These are phyloP conservation scores for Lachancea mirantina DNA, from an alignment of 805 yeast species.

Conservation along the genomic window DNA sequence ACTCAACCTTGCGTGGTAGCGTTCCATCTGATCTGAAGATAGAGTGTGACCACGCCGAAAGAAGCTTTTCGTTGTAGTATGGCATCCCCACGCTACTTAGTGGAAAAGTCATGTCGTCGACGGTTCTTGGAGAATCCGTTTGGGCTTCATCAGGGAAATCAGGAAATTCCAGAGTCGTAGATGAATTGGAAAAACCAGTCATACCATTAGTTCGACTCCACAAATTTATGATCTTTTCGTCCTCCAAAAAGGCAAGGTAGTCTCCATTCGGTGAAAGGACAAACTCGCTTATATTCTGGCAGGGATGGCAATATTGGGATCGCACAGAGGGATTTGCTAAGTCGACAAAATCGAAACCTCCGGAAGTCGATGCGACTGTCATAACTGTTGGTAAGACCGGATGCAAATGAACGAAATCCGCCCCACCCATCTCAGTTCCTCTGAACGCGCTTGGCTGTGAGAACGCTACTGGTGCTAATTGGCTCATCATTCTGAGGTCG, in stretches of 20 bases:
- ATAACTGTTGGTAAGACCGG: conserved; percentile 78
- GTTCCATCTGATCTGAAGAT: conserved; percentile 58
- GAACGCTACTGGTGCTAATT: conserved; percentile 75
- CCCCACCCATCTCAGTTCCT: conserved; percentile 55
- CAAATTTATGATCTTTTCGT: conserved; percentile 40
- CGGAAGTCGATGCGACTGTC: conserved; percentile 63
- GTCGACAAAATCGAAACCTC: conserved; percentile 83
- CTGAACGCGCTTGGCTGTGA: conserved; percentile 39
- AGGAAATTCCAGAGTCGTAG: conserved; percentile 48
- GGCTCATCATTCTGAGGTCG: conserved; percentile 65
- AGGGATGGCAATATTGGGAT: conserved; percentile 31
- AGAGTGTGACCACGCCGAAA: conserved; percentile 73
- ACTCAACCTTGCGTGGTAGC: conserved; percentile 48
- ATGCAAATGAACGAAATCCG: conserved; percentile 74
- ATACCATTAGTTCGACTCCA: conserved; percentile 26
- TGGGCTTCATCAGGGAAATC: conserved; percentile 35
- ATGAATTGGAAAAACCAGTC: conserved; percentile 30
- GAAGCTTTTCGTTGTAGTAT: conserved; percentile 63
- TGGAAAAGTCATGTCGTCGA: conserved; percentile 47
- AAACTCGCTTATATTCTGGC: conserved; percentile 29
- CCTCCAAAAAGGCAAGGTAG: conserved; percentile 62
- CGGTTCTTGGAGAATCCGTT: conserved; percentile 18
- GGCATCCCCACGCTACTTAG: conserved; percentile 79
- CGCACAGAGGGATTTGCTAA: conserved; percentile 60
- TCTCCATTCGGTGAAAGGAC: conserved; percentile 57